Evolutionary conservation across 306 rosid genomes (phyloP).

Genomic region (Ormosia semicastrata): DNA sequence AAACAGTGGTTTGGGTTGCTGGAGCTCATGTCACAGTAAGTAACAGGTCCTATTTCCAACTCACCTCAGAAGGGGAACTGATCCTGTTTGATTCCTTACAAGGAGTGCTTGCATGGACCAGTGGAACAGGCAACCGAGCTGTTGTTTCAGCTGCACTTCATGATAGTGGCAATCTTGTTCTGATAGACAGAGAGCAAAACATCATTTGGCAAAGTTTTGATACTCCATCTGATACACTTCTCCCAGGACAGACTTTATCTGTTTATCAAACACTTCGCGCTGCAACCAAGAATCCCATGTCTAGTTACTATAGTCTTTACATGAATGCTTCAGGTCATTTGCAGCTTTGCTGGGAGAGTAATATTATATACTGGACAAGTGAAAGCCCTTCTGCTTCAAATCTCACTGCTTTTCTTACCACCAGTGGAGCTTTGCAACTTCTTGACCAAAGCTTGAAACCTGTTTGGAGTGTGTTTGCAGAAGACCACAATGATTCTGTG

Average conservation of each 20-base stretch:
- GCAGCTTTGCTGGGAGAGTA: conserved; percentile 70
- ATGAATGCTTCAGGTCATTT: conserved; percentile 66
- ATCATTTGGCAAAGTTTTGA: conserved; percentile 75
- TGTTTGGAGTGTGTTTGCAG: conserved; percentile 79
- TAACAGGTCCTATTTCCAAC: conserved; percentile 58
- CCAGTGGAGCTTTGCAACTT: conserved; percentile 67
- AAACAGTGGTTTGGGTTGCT: conserved; percentile 63
- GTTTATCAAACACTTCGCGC: conserved; percentile 51
- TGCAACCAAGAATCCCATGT: conserved; percentile 40
- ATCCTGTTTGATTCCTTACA: conserved; percentile 53
- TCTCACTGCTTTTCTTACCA: conserved; percentile 54
- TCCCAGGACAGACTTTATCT: conserved; percentile 74
- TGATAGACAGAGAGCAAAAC: conserved; percentile 42
- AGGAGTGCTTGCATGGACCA: conserved; percentile 49
- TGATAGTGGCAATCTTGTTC: conserved; percentile 75
- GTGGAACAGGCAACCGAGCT: conserved; percentile 38
- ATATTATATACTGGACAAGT: conserved; percentile 67
- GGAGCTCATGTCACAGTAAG: conserved; percentile 59
- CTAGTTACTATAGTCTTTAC: conserved; percentile 71
- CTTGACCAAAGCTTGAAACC: conserved; percentile 36
- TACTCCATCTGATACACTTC: conserved; percentile 71
- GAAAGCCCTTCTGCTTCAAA: conserved; percentile 44
- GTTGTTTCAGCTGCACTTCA: conserved; percentile 61
- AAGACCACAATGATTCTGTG: conserved; percentile 64
- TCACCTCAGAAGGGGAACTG: conserved; percentile 59